phyloP scores from a whole-genome alignment of 192 early-diverging fungal genomes.

The Rhizophagus clarus region DNA sequence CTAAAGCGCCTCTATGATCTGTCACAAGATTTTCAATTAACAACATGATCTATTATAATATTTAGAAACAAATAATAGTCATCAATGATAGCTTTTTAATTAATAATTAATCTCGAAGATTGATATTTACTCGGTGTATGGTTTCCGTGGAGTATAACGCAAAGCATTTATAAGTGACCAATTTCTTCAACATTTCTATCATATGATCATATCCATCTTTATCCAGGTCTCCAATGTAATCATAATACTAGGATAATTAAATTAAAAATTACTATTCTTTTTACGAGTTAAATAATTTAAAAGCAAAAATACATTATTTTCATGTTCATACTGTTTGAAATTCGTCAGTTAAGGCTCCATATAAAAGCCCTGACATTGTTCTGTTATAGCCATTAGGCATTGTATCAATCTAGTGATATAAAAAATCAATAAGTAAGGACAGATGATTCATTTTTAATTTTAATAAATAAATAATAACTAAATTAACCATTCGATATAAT shows the following conservation, averaged over 20 bases:
- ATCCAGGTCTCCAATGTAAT: not conserved
- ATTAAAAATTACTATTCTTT: not conserved
- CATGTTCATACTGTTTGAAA: not conserved
- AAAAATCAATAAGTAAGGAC: not conserved
- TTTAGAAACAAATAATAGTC: not conserved
- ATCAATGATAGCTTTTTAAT: not conserved
- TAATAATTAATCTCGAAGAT: not conserved
- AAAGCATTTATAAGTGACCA: not conserved
- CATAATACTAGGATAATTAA: slow-evolving; percentile 13
- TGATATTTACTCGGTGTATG: not conserved
- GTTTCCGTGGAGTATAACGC: not conserved
- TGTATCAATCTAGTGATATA: not conserved
- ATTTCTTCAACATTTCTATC: not conserved
- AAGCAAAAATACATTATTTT: not conserved
- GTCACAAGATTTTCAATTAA: not conserved
- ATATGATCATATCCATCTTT: slow-evolving; percentile 1
- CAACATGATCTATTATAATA: slow-evolving; percentile 1
- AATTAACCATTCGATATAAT: not conserved
- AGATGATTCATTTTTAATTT: not conserved
- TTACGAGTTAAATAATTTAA: not conserved
- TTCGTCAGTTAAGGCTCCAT: not conserved
- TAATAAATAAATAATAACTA: not conserved
- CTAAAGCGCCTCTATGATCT: not conserved
- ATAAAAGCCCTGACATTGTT: slow-evolving; percentile 1
- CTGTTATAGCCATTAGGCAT: not conserved